Evolutionary conservation across 345 rosid species (phyloP).

Genomic region (Corchorus olitorius): DNA sequence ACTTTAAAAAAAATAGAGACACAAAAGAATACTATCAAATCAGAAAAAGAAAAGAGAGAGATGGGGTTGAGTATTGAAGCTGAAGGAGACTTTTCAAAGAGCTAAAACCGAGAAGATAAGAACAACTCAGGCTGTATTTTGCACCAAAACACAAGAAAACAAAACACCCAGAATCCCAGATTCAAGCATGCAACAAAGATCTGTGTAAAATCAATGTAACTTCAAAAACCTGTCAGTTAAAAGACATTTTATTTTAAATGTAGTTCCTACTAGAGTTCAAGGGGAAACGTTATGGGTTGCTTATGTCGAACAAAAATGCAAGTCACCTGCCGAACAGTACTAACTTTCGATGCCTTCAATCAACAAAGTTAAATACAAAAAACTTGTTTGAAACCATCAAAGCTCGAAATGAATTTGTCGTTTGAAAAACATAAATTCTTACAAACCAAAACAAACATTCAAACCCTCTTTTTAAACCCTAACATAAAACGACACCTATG

Average conservation of each 20-base stretch:
- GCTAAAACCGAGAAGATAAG: constrained; percentile 47
- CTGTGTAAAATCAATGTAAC: constrained; percentile 8
- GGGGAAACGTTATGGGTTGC: constrained; percentile 65
- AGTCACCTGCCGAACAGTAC: constrained; percentile 91
- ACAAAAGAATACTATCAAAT: background rate
- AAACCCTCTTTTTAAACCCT: no score
- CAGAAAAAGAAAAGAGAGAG: background rate
- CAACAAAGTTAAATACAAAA: no score
- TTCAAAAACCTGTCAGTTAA: constrained; percentile 26
- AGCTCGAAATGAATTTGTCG: no score
- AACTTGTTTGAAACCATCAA: no score
- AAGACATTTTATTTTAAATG: no score
- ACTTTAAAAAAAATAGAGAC: background rate
- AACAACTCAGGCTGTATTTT: constrained; percentile 31
- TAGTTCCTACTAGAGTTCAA: constrained; percentile 69
- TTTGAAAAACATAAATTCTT: no score
- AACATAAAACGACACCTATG: no score
- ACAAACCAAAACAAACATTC: no score
- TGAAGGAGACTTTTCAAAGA: constrained; percentile 19
- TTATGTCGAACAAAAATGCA: constrained; percentile 76
- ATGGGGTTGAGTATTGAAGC: constrained; percentile 8
- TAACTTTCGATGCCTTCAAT: constrained; percentile 5
- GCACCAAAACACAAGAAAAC: constrained; percentile 37
- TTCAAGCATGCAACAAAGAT: constrained; percentile 34
- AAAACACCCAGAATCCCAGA: constrained; percentile 31